A percentile compares a stretch with the other conserved stretches of the same genome.
Conservation (phyloP, 768 basidiomycete genomes). For the Amanita muscaria region DNA sequence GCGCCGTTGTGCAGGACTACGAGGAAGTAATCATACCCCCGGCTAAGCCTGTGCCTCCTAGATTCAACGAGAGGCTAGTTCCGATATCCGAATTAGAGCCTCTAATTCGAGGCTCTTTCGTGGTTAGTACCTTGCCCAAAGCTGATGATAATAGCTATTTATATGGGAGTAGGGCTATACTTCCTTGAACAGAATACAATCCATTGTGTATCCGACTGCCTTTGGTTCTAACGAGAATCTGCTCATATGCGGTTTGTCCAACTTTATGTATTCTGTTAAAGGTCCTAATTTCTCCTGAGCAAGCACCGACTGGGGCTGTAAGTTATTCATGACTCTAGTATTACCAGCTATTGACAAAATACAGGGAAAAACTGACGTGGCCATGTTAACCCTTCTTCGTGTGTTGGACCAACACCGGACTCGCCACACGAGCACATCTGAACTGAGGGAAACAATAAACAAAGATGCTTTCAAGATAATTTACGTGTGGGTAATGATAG, state of each 20-base stretch:
- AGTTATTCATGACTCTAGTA: conserved; percentile 22
- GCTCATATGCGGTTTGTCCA: conserved; percentile 71
- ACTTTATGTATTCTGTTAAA: conserved; percentile 1
- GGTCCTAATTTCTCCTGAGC: conserved; percentile 1
- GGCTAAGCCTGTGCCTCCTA: conserved; percentile 66
- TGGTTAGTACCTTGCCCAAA: conserved; percentile 39
- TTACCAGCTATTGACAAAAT: conserved; percentile 9
- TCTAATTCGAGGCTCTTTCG: conserved; percentile 75
- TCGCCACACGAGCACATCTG: conserved; percentile 18
- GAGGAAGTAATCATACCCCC: conserved; percentile 91
- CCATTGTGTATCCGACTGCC: conserved; percentile 88
- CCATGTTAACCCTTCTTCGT: conserved; percentile 87
- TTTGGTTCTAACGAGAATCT: conserved; percentile 96
- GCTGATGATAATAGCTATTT: neutral
- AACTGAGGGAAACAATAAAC: conserved; percentile 44
- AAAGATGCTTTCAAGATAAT: conserved; percentile 87
- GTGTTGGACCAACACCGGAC: conserved; percentile 66
- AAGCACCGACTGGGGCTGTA: conserved; percentile 97
- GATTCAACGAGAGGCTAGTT: conserved; percentile 61
- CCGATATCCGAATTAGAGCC: conserved; percentile 65
- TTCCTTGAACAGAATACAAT: conserved; percentile 88
- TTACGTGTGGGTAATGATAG: conserved; percentile 61
- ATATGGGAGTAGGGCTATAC: conserved; percentile 63
- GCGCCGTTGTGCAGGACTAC: conserved; percentile 44
- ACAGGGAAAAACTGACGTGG: conserved; percentile 98